Percentiles rank a stretch among this genome's conserved stretches.
Conservation (phyloP, 805 yeast species). For the Cephaloascus fragrans region DNA sequence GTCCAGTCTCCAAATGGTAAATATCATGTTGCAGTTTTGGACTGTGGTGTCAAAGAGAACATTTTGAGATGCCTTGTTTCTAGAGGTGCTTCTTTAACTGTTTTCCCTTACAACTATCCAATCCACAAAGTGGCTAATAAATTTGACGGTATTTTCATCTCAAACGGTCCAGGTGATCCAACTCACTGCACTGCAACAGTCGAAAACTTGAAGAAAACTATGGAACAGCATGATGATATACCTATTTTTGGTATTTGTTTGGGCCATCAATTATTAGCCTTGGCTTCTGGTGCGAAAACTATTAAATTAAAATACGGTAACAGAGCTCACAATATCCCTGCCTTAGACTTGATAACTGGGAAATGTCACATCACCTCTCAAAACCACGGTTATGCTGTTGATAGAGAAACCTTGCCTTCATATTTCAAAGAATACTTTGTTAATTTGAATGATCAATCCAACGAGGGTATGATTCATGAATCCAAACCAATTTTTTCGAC, state of each 20-base stretch:
- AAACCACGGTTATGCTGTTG: conserved; percentile 98
- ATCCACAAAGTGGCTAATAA: conserved; percentile 82
- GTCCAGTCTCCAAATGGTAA: conserved; percentile 52
- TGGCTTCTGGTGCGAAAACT: conserved; percentile 92
- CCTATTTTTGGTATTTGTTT: conserved; percentile 97
- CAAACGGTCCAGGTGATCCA: conserved; percentile 98
- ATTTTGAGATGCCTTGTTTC: conserved; percentile 87
- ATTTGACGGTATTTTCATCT: conserved; percentile 90
- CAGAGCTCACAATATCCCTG: conserved; percentile 98
- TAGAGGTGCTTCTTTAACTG: conserved; percentile 94
- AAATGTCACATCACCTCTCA: conserved; percentile 97
- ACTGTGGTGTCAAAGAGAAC: conserved; percentile 98
- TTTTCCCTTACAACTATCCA: conserved; percentile 93
- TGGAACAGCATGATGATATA: conserved; percentile 51
- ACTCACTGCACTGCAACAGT: conserved; percentile 80
- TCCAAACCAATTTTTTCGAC: conserved; percentile 88
- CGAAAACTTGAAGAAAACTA: conserved; percentile 58
- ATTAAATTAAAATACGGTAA: conserved; percentile 93
- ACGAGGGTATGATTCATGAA: conserved; percentile 94
- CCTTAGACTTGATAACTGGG: conserved; percentile 81
- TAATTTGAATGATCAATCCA: conserved; percentile 89
- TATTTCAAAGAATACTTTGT: conserved; percentile 85
- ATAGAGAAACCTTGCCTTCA: conserved; percentile 59
- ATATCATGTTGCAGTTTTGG: conserved; percentile 85
- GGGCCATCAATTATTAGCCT: conserved; percentile 93